Conservation (phyloP, 345 rosid species). For the Cardiospermum halicacabum region DNA sequence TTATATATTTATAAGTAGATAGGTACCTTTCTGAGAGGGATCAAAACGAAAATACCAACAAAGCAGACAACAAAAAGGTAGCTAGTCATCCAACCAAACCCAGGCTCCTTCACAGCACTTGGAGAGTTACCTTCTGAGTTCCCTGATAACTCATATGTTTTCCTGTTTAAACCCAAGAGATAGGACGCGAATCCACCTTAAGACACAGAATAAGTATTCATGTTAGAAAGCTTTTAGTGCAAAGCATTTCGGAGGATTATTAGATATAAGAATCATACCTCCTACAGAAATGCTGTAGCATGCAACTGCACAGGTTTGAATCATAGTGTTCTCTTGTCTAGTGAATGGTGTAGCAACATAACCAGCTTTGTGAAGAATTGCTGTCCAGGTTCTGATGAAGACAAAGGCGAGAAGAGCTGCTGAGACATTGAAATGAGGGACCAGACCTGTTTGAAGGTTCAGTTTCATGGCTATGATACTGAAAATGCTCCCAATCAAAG, state of each 20-base stretch:
- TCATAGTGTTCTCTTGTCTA: constrained; percentile 89
- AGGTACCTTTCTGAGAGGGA: constrained; percentile 82
- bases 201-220: not conserved
- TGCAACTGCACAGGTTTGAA: constrained; percentile 92
- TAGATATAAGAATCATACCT: constrained; percentile 36
- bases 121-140: constrained; percentile 64
- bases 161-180: constrained; percentile 76
- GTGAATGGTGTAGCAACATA: constrained; percentile 66
- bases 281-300: constrained; percentile 88
- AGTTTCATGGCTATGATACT: constrained; percentile 90
- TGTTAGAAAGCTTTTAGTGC: not conserved
- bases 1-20: too few species aligned
- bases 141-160: constrained; percentile 78
- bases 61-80: constrained; percentile 81
- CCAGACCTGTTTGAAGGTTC: constrained; percentile 73
- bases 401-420: constrained; percentile 88
- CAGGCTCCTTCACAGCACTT: constrained; percentile 70
- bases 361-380: constrained; percentile 64
- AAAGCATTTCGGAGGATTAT: not conserved
- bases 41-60: constrained; percentile 86
- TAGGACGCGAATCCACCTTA: constrained; percentile 96
- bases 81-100: constrained; percentile 89
- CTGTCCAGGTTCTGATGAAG: constrained; percentile 73
- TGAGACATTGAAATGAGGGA: constrained; percentile 78
- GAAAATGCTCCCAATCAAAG: constrained; percentile 62